These are phyloP conservation scores for Podospora conica DNA, from an alignment of 495 filamentous ascomycete genomes.

Conservation along the genomic window DNA sequence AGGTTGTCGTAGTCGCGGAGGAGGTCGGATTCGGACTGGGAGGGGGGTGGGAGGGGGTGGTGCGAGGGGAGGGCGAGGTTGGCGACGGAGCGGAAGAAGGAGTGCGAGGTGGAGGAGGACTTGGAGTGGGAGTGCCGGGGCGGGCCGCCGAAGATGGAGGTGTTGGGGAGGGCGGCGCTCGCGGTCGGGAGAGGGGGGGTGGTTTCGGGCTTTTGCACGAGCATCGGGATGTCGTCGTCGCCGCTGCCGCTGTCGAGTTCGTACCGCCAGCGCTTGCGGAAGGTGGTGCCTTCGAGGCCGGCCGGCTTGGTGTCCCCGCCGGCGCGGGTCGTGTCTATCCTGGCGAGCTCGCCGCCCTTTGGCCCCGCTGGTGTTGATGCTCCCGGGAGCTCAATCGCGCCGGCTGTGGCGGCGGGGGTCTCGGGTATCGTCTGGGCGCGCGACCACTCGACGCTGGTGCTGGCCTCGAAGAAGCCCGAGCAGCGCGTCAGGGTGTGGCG, in stretches of 20 bases:
- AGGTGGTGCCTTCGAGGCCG: slow-evolving; percentile 16
- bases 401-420: slow-evolving; percentile 29
- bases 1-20: slow-evolving; percentile 90
- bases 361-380: slow-evolving; percentile 15
- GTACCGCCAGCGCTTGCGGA: slow-evolving; percentile 72
- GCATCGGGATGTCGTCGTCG: slow-evolving; percentile 75
- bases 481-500: slow-evolving; percentile 77
- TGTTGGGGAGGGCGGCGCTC: slow-evolving; percentile 16
- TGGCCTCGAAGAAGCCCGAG: slow-evolving; percentile 88
- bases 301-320: slow-evolving; percentile 9
- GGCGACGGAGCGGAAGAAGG: slow-evolving; percentile 82
- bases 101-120: slow-evolving; percentile 43
- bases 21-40: slow-evolving; percentile 55
- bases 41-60: slow-evolving; percentile 35
- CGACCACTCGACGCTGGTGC: slow-evolving; percentile 82
- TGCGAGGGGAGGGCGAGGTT: slow-evolving; percentile 54
- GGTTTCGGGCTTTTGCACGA: slow-evolving; percentile 69
- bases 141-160: slow-evolving; percentile 39
- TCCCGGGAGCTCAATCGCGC: slow-evolving; percentile 48
- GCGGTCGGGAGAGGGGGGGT: neutral
- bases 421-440: slow-evolving; percentile 38
- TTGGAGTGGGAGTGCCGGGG: slow-evolving; percentile 29
- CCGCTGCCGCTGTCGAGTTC: slow-evolving; percentile 72
- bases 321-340: slow-evolving; percentile 22
- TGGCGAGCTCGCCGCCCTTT: slow-evolving; percentile 24